phyloP scores from a whole-genome alignment of 2,329 filamentous ascomycete genomes.

The Gnomoniopsis smithogilvyi region DNA sequence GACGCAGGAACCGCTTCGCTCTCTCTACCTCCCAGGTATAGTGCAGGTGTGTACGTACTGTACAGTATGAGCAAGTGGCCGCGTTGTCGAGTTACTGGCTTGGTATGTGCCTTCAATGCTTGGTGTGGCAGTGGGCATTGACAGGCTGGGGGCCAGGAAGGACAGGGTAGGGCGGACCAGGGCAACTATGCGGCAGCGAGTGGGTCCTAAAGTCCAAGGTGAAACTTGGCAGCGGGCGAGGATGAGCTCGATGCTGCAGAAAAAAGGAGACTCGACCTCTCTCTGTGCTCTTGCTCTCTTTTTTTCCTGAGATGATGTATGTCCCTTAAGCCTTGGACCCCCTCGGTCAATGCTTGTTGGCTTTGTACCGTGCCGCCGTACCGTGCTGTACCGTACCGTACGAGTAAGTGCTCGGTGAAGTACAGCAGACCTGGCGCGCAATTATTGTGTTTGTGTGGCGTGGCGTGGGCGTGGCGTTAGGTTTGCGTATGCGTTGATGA shows the following conservation, averaged over 20 bases:
- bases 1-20: background rate
- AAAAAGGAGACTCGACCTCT: constrained; percentile 11
- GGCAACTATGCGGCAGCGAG: background rate
- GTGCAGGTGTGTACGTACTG: no score
- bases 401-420: no score
- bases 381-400: background rate
- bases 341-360: no score
- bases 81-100: no score
- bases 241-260: background rate
- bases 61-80: no score
- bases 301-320: background rate
- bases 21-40: no score
- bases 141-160: constrained; percentile 5
- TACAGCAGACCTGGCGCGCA: no score
- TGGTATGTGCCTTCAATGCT: no score
- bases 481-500: no score
- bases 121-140: background rate
- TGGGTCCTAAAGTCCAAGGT: background rate
- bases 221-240: constrained; percentile 18
- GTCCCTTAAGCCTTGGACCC: no score
- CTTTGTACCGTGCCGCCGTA: background rate
- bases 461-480: no score
- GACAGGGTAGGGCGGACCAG: background rate
- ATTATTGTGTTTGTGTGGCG: no score
- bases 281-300: background rate